Base-by-base conservation (phyloP, 1,284 basidiomycete species). In the Trichosporon asahii region DNA sequence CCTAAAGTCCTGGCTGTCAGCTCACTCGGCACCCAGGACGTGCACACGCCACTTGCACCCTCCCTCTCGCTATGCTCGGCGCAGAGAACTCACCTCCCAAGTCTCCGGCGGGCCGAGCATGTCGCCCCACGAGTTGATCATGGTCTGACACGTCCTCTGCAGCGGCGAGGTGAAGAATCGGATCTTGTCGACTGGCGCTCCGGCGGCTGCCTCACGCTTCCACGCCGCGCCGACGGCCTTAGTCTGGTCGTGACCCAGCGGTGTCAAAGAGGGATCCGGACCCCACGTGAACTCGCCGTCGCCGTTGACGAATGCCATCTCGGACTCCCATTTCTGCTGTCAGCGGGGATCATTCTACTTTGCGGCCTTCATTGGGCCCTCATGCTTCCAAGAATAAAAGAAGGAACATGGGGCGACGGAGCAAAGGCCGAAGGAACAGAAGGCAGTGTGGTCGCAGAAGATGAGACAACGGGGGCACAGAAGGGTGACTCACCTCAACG, bases 221-320 rank as follows among this genome's bases (percentile, higher is more conserved):
- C 92, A 94, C 1, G 86, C 86, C 0, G 73, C 75, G 27, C 87
- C 85, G 0, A 89, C 75, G 3, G 79, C 84, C 23, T 78, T 73
- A 0, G 92, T 93, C 82, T 95, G 91, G 0, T 81, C 73, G 61
- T 88, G 83, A 0, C 93, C 93, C 2, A 89, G 77, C 0, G 85
- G 79, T 0, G 93, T 94, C 29, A 95, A 87, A 33, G 87, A 85
- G 0, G 93, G 88, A 79, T 95, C 93, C 15, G 93, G 92, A 37
- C 92, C 92, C 92, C 93, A 94, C 0, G 84, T 85, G 11, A 93
- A 84, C 67, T 90, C 87, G 12, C 85, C 90, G 75, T 95, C 91
- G 0, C 89, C 89, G 63, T 90, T 84, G 23, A 90, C 78, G 75
- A 87, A 88, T 0, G 91, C 87, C 89, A 89, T 94, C 75, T 91